Evolutionary conservation across 208 protist genomes (phyloP).

Genomic region (Trypanosoma congolense): DNA sequence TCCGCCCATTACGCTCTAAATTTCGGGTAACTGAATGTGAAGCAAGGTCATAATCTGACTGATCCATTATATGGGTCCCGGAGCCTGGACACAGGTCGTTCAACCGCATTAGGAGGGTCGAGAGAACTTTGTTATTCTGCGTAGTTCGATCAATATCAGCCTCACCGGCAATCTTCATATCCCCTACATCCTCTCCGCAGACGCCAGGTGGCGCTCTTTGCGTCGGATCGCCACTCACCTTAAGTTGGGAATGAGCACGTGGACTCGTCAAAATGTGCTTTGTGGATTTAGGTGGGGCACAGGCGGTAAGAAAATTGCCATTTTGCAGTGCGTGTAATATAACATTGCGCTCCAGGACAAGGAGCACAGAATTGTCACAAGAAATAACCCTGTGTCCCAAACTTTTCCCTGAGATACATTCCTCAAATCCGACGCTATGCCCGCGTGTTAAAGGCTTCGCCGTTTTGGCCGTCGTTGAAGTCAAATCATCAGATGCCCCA

Average conservation of each 20-base stretch:
- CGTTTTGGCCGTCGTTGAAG: not conserved
- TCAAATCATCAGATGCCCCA: not conserved
- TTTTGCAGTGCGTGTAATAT: conserved; percentile 33
- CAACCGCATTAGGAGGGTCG: conserved; percentile 50
- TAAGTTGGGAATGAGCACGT: not conserved
- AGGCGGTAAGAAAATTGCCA: not conserved
- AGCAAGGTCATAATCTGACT: not conserved
- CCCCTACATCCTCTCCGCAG: not conserved
- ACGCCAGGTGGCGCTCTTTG: conserved; percentile 11
- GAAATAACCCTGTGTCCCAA: conserved; percentile 26
- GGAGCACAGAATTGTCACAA: conserved; percentile 31
- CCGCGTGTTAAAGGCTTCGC: conserved; percentile 20
- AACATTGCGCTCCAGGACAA: conserved; percentile 27
- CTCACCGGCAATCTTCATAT: too few species aligned
- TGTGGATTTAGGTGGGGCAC: not conserved
- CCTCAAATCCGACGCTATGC: conserved; percentile 40
- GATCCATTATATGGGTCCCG: not conserved
- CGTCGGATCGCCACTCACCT: conserved; percentile 21
- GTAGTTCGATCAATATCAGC: conserved; percentile 8
- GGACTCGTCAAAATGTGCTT: not conserved
- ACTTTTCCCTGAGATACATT: conserved; percentile 34
- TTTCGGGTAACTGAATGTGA: conserved; percentile 1
- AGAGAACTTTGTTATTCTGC: conserved; percentile 48
- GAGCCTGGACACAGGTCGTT: conserved; percentile 33
- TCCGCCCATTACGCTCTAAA: not conserved